Base-by-base conservation (phyloP, 441 rosid genomes). In the Dalechampia spathulata region DNA sequence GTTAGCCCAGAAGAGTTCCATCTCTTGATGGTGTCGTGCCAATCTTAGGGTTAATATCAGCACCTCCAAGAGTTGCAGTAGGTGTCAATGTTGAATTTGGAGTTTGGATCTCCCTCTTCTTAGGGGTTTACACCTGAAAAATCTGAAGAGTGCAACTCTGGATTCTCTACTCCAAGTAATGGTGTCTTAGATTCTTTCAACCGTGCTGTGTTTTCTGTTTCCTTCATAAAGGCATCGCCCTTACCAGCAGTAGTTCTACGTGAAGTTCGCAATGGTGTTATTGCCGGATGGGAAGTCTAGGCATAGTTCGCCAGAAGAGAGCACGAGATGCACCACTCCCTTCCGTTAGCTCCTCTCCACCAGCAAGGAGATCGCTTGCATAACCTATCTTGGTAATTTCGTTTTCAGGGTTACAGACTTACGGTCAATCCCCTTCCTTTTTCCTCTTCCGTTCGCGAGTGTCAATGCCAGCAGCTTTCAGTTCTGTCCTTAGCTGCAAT, bases 211-310 rank as follows among this genome's bases (percentile, higher is more conserved):
- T 94, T 94, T 72, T 94, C 95, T 48, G 99, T 97, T 78, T 94
- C 99, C 99, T 85, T 90, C 97, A 90, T 85, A 50, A 93, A 76
- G 55, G 99, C 89, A 75, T 94, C 99, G 49, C 97, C 96, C 72
- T 87, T 90, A 61, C 95, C 96, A 57, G 96, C 72, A 66, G 99
- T 96, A 53, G 99, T 93, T 66, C 99, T 87, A 63, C 85, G 99
- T 1, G 99, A 96, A 40, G 97, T 90, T 20, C 90, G 80, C 49
- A 82, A 37, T 42, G 99, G 97, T 14, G 97, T 83, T 86, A 87
- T 83, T 56, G 89, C 96, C 58, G 67, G 93, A 61, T 72, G 81
- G 16, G 96, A 96, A 41, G 99, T 87, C 55, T 85, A 93, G n/a
- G 86, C 75, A 78, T 90, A 87, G 75, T 90, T 87, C 38, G 95